Evolutionary conservation across 108 stramenopile species (phyloP).

Genomic region (Nitzschia putrida): DNA sequence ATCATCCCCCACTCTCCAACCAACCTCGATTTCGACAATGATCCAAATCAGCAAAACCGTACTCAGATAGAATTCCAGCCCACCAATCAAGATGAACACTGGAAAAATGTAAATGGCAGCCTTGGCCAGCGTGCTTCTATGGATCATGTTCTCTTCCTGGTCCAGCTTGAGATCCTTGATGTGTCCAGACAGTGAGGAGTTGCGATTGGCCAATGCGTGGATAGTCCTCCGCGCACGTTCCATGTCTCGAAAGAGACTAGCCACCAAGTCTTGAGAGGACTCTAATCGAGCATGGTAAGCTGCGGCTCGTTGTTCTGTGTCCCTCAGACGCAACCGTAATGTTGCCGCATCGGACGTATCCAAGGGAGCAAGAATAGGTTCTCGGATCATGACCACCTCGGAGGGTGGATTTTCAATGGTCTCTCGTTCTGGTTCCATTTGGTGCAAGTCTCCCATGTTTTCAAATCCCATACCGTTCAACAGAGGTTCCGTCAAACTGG

Average conservation of each 20-base stretch:
- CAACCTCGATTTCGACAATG: constrained; percentile 25
- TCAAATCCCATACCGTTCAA: too few species aligned
- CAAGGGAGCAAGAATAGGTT: too few species aligned
- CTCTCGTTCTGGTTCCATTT: too few species aligned
- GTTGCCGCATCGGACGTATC: too few species aligned
- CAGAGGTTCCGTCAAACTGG: too few species aligned
- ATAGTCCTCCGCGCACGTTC: constrained; percentile 10
- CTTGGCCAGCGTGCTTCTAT: constrained; percentile 23
- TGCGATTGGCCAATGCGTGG: constrained; percentile 1
- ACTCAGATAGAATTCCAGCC: constrained; percentile 23
- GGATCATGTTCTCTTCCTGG: constrained; percentile 33
- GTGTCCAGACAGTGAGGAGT: constrained; percentile 1
- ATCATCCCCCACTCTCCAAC: constrained; percentile 12
- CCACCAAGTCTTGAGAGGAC: constrained; percentile 12
- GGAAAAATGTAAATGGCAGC: constrained; percentile 25
- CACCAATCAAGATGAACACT: constrained; percentile 28
- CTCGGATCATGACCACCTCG: constrained; percentile 2
- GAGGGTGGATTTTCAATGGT: neutral
- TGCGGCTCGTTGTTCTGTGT: constrained; percentile 4
- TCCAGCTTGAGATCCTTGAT: constrained; percentile 25
- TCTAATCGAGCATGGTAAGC: constrained; percentile 8
- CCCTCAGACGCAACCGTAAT: neutral
- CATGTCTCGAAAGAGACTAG: constrained; percentile 15
- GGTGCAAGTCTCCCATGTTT: too few species aligned
- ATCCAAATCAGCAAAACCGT: constrained; percentile 34